Evolutionary conservation across 495 filamentous ascomycete species (phyloP), one percentile per base, ranked within the genome.

Genomic region (Talaromyces trachyspermus): DNA sequence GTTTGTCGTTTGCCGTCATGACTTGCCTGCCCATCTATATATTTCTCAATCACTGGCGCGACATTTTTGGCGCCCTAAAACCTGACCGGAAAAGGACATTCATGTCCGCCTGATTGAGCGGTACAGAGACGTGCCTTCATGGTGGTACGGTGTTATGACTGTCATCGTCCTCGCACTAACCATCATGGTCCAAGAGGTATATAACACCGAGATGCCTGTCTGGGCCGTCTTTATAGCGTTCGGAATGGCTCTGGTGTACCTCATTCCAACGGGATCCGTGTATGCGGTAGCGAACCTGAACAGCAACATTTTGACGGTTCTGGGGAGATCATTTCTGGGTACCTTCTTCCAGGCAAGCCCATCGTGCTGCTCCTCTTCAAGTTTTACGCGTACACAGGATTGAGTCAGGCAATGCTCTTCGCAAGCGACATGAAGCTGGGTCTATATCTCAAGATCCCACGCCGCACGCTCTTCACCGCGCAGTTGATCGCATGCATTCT

Each of bases 371-470:
- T 91, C 79, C 86, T 91, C 32, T 92, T 92, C 57, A 83, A 85
- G 35, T 92, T 86, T 5, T 90, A 91, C 53, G 85, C 86, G 23
- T 83, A 86, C 62, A 89, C 89, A 50, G 84, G 82, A 2, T 86
- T 82, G 1, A 81, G 84, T 4, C 86, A 95, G 64, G 88, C 88
- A 26, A 76, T 95, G 45, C 89, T 89, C 58, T 94, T 94, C 62
- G 80, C 87, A 3, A 78, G 86, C 15, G 88, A 95, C 58, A 72
- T 92, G 46, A 95, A 95, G 59, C 77, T 94, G 0, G 89, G 89
- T 23, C 85, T 91, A 58, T 94, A 95, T 61, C 91, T 94, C 86
- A 94, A 95, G 63, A 89, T 95, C 43, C 88, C 89, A 14, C 87
- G 88, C 0, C 80, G 84, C 10, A 61, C 64, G 18, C 52, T 95